Conservation (phyloP, 78 protist species). For the Dictyostelium citrinum region DNA sequence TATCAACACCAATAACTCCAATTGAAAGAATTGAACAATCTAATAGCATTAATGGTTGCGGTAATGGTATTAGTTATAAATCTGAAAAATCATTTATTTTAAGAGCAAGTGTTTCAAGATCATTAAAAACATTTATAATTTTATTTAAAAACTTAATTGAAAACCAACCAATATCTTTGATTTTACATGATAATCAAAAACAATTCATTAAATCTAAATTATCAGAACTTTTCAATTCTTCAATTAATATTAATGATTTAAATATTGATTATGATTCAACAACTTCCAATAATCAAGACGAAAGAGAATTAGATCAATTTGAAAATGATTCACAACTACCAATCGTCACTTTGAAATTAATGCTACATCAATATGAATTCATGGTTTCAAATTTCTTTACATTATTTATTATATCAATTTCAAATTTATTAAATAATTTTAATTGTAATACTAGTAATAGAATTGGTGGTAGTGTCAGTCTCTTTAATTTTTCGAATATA, state of each 20-base stretch:
- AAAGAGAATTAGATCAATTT: background rate
- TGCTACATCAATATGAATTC: constrained; percentile 33
- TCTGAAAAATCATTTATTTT: constrained; percentile 23
- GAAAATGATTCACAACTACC: constrained; percentile 29
- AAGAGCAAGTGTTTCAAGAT: constrained; percentile 9
- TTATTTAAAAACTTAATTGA: background rate
- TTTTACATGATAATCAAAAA: background rate
- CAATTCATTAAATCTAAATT: background rate
- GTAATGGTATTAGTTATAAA: background rate
- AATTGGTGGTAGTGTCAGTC: background rate
- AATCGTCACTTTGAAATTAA: constrained; percentile 7
- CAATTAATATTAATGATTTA: no score
- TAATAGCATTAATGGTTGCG: background rate
- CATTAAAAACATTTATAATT: background rate
- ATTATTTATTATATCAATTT: background rate
- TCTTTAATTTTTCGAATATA: background rate
- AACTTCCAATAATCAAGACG: no score
- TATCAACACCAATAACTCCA: constrained; percentile 50
- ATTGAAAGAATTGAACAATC: constrained; percentile 19
- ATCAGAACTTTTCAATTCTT: background rate
- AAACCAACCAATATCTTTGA: background rate
- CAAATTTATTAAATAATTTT: background rate
- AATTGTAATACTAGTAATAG: no score
- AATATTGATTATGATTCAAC: no score
- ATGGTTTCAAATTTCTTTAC: constrained; percentile 47